These are phyloP conservation scores for Hibiscus mutabilis DNA, from an alignment of 345 rosid genomes.

Conservation along the genomic window DNA sequence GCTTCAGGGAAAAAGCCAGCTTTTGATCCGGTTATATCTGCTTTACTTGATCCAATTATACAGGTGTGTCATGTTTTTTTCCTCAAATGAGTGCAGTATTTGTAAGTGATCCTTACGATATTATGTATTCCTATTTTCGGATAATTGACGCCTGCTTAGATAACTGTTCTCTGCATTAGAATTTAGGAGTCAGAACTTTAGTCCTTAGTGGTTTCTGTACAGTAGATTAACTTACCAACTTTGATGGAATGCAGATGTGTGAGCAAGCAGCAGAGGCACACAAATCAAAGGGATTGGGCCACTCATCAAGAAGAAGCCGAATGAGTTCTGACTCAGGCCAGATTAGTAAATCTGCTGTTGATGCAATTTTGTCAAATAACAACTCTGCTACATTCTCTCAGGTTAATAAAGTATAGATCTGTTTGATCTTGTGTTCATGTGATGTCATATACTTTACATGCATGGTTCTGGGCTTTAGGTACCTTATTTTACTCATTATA, in stretches of 20 bases:
- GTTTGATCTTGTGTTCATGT: not conserved
- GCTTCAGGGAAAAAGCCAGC: conserved; percentile 53
- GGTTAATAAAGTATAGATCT: conserved; percentile 30
- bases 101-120: not conserved
- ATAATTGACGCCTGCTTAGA: not conserved
- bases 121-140: not conserved
- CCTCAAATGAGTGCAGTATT: not conserved
- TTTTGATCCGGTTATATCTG: conserved; percentile 78
- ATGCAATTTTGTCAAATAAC: conserved; percentile 75
- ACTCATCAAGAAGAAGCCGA: conserved; percentile 62
- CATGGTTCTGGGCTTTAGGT: not conserved
- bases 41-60: conserved; percentile 87
- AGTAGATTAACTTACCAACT: conserved; percentile 9
- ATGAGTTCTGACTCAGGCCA: conserved; percentile 57
- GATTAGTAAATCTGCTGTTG: conserved; percentile 66
- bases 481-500: conserved; percentile 1
- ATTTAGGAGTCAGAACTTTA: not conserved
- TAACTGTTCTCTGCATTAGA: not conserved
- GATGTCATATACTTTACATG: not conserved
- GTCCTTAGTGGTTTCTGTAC: not conserved
- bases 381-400: conserved; percentile 42
- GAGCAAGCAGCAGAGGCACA: conserved; percentile 97
- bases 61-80: conserved; percentile 42
- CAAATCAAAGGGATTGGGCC: conserved; percentile 61
- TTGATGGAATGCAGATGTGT: conserved; percentile 58